A percentile compares a stretch with the other conserved stretches of the same genome.
Conservation (phyloP, 768 basidiomycete genomes). For the Boletus rufocinnamomeus region DNA sequence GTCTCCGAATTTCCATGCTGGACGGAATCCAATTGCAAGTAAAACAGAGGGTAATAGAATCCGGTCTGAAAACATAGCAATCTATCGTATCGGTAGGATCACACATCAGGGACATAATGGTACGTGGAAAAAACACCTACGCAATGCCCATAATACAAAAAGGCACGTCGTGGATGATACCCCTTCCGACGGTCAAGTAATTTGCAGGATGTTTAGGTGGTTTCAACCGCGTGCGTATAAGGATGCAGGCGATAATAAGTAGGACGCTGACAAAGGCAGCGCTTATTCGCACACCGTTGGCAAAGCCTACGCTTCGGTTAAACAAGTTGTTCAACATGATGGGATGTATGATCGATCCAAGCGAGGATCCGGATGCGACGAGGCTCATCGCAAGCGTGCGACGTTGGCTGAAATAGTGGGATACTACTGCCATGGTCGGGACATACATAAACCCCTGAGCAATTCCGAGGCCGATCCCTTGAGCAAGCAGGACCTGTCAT, state of each 20-base stretch:
- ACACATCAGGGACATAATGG: not conserved
- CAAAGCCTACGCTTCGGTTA: conserved; percentile 36
- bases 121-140: conserved; percentile 15
- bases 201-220: conserved; percentile 22
- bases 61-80: conserved; percentile 36
- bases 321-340: conserved; percentile 35
- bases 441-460: conserved; percentile 49
- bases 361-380: conserved; percentile 41
- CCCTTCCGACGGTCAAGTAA: conserved; percentile 22
- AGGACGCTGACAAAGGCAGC: conserved; percentile 43
- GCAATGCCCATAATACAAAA: conserved; percentile 23
- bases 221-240: conserved; percentile 44
- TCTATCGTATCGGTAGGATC: conserved; percentile 5
- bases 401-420: conserved; percentile 47
- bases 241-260: conserved; percentile 35
- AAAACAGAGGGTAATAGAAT: conserved; percentile 55
- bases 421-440: conserved; percentile 45
- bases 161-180: conserved; percentile 17
- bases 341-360: conserved; percentile 28
- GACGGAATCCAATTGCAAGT: conserved; percentile 55
- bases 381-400: conserved; percentile 49
- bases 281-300: conserved; percentile 51
- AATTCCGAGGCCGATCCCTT: conserved; percentile 50
- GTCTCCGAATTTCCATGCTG: conserved; percentile 46
- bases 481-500: conserved; percentile 47